Evolutionary conservation across 257 asterid species (phyloP).

Genomic region (Haberlea rhodopensis): DNA sequence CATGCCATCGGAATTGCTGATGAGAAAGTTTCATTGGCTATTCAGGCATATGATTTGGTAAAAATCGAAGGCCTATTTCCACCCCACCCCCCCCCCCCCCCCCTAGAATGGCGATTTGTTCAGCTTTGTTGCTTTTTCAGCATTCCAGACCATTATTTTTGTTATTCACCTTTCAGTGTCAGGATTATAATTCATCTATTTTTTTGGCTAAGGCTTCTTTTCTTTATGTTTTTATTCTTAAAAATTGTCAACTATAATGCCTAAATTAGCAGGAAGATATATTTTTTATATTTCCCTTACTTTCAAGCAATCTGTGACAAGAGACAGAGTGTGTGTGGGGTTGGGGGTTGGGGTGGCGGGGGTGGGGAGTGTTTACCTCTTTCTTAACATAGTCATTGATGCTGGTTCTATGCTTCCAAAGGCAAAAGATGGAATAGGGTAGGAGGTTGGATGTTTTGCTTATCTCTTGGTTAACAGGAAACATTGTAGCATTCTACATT

Average conservation of each 20-base stretch:
- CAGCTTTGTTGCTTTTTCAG: slow-evolving; percentile 6
- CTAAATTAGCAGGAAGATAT: not conserved
- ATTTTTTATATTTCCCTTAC: not conserved
- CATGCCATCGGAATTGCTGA: slow-evolving; percentile 96
- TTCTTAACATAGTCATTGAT: not conserved
- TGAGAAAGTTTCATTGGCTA: slow-evolving; percentile 89
- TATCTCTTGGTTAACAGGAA: not conserved
- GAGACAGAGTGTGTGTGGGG: not conserved
- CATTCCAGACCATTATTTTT: slow-evolving; percentile 1
- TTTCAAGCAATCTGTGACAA: slow-evolving; percentile 8
- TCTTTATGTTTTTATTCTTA: not conserved
- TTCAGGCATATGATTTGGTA: slow-evolving; percentile 96
- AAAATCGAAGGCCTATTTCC: too few species aligned
- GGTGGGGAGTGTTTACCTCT: not conserved
- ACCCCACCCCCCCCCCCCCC: too few species aligned
- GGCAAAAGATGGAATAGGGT: not conserved
- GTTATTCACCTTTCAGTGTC: not conserved
- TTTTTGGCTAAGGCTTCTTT: slow-evolving; percentile 4
- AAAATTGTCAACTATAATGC: slow-evolving; percentile 2
- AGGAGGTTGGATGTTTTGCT: not conserved
- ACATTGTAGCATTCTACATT: not conserved
- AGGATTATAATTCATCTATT: slow-evolving; percentile 7
- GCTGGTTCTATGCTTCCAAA: not conserved
- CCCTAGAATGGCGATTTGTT: slow-evolving; percentile 7
- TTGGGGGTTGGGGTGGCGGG: too few species aligned